Percentiles rank a stretch among this genome's conserved stretches.
These are phyloP conservation scores for Aspergillus arachidicola DNA, from an alignment of 2,329 filamentous ascomycete genomes.

Conservation along the genomic window DNA sequence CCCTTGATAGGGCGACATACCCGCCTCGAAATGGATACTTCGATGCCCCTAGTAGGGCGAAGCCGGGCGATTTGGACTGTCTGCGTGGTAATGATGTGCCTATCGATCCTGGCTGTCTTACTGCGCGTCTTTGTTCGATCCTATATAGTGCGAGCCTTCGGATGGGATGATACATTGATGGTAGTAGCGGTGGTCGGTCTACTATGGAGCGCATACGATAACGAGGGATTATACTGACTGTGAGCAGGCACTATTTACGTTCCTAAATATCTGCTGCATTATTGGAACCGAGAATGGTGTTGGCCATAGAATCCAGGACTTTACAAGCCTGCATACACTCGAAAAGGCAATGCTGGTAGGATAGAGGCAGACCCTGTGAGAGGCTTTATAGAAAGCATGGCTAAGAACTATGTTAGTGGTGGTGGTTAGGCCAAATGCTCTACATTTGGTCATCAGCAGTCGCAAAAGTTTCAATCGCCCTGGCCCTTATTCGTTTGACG, in stretches of 20 bases:
- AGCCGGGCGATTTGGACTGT: conserved; percentile 23
- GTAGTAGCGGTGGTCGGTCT: conserved; percentile 22
- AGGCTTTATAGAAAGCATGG: neutral
- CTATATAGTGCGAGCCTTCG: conserved; percentile 24
- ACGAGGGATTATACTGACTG: neutral
- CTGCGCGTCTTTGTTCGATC: conserved; percentile 27
- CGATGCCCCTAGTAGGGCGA: conserved; percentile 22
- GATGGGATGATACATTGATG: conserved; percentile 30
- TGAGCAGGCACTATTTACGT: neutral
- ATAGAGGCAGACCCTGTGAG: neutral
- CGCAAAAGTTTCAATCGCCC: neutral
- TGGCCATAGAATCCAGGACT: neutral
- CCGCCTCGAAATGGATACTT: conserved; percentile 9
- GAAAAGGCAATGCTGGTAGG: neutral
- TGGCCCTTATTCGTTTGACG: neutral
- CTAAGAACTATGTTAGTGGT: neutral
- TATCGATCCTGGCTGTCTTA: conserved; percentile 22
- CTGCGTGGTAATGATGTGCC: conserved; percentile 20
- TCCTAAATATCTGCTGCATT: neutral
- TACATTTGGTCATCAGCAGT: neutral
- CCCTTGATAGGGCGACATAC: neutral
- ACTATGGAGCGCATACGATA: neutral
- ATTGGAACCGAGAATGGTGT: neutral
- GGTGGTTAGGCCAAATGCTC: neutral
- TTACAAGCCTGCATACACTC: neutral